Evolutionary conservation across 31 red algal genomes (phyloP).

Genomic region (Odonthalia washingtoniensis): DNA sequence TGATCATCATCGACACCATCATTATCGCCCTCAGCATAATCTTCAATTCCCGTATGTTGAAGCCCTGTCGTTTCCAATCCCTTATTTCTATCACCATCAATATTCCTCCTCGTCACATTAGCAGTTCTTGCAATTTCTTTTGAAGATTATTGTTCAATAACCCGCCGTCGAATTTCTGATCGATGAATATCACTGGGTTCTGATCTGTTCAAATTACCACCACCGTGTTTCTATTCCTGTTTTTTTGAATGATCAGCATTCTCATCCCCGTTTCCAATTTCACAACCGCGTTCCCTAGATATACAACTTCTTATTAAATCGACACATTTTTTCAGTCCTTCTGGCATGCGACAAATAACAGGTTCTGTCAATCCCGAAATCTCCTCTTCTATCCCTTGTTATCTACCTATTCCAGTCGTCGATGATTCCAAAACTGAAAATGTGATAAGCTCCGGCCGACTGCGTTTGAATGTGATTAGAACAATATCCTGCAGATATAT

Average conservation of each 20-base stretch:
- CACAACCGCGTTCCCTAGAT: conserved; percentile 16
- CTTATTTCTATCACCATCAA: conserved; percentile 2
- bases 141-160: neutral
- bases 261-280: conserved; percentile 43
- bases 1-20: conserved; percentile 33
- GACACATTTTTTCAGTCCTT: conserved; percentile 83
- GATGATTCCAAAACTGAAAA: conserved; percentile 65
- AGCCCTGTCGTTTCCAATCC: neutral
- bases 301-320: conserved; percentile 71
- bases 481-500: conserved; percentile 81
- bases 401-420: no score
- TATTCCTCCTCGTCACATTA: neutral
- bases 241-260: conserved; percentile 17
- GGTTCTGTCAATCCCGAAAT: conserved; percentile 43
- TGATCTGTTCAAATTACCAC: neutral
- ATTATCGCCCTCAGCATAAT: neutral
- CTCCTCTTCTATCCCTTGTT: no score
- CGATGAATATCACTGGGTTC: conserved; percentile 2
- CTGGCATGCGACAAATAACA: conserved; percentile 85
- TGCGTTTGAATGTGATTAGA: conserved; percentile 85
- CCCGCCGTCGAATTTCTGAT: neutral
- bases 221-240: neutral
- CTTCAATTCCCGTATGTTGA: neutral
- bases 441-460: conserved; percentile 81
- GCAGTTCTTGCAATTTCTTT: neutral